These are phyloP conservation scores for Aspergillus indologenus DNA, from an alignment of 495 filamentous ascomycete species.

Conservation along the genomic window DNA sequence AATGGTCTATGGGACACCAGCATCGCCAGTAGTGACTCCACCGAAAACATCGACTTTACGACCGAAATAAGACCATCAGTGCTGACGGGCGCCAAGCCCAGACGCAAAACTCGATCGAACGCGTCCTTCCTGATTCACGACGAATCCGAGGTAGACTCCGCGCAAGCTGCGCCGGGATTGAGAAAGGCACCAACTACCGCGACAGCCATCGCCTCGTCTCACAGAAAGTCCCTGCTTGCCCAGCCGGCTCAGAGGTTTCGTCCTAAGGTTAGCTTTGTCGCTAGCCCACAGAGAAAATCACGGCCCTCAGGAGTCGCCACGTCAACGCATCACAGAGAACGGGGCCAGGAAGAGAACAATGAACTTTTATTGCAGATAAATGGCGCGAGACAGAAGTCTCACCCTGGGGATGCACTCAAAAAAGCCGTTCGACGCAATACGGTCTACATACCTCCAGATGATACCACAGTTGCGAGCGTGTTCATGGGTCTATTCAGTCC, in stretches of 20 bases:
- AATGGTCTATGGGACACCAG: conserved; percentile 26
- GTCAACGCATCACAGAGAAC: too few relatives aligned
- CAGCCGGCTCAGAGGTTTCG: conserved; percentile 45
- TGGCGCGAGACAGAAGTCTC: background rate
- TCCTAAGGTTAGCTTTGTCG: conserved; percentile 30
- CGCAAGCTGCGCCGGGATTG: conserved; percentile 15
- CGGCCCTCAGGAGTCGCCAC: conserved; percentile 10
- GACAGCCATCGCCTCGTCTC: conserved; percentile 14
- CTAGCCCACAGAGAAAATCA: conserved; percentile 18
- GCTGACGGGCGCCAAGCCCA: conserved; percentile 30
- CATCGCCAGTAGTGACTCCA: conserved; percentile 25
- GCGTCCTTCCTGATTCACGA: conserved; percentile 37
- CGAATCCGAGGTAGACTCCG: conserved; percentile 22
- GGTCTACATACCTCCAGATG: conserved; percentile 42
- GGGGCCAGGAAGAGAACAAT: conserved; percentile 16
- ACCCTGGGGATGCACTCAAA: conserved; percentile 20
- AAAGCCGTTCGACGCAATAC: conserved; percentile 36
- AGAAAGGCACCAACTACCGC: conserved; percentile 16
- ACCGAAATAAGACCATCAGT: conserved; percentile 32
- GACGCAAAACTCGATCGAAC: conserved; percentile 26
- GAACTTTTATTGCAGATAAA: conserved; percentile 18
- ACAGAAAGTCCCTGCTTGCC: conserved; percentile 36
- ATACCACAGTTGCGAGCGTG: conserved; percentile 37
- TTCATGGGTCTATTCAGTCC: conserved; percentile 45
- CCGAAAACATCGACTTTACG: conserved; percentile 37